Evolutionary conservation across 1,139 yeast species (phyloP).

Genomic region (Yamadazyma siamensis): DNA sequence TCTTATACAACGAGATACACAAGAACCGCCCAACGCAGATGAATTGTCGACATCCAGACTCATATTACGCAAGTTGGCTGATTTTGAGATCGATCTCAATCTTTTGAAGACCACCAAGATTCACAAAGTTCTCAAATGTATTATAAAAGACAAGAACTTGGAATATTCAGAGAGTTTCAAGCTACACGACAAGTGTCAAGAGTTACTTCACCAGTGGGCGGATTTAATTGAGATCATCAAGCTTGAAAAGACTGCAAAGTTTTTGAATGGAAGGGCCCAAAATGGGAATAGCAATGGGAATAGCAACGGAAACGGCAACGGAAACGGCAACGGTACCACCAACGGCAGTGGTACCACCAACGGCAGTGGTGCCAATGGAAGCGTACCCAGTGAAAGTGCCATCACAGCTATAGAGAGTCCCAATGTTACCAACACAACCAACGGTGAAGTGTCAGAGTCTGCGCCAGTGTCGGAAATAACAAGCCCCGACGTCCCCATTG

Average conservation of each 20-base stretch:
- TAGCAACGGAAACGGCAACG: no score
- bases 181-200: slow-evolving; percentile 45
- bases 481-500: no score
- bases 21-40: slow-evolving; percentile 46
- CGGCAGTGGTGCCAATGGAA: slow-evolving; percentile 1
- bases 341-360: no score
- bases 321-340: no score
- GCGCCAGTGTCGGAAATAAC: no score
- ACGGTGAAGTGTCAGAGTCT: no score
- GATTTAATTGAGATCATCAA: slow-evolving; percentile 34
- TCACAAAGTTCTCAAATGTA: slow-evolving; percentile 52
- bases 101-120: slow-evolving; percentile 49
- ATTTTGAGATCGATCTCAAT: slow-evolving; percentile 53
- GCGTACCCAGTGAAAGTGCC: no score
- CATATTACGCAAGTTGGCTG: slow-evolving; percentile 49
- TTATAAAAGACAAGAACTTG: slow-evolving; percentile 38
- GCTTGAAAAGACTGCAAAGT: slow-evolving; percentile 25
- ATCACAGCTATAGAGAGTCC: no score
- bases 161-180: slow-evolving; percentile 46
- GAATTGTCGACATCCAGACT: slow-evolving; percentile 54
- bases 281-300: no score
- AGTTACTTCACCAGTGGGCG: slow-evolving; percentile 44
- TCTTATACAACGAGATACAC: slow-evolving; percentile 42
- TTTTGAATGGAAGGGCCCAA: slow-evolving; percentile 7
- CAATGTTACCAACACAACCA: no score